Percentiles rank a stretch among this genome's conserved stretches.
phyloP scores from a whole-genome alignment of 2,329 filamentous ascomycete species.

The Hypoxylon sp. region DNA sequence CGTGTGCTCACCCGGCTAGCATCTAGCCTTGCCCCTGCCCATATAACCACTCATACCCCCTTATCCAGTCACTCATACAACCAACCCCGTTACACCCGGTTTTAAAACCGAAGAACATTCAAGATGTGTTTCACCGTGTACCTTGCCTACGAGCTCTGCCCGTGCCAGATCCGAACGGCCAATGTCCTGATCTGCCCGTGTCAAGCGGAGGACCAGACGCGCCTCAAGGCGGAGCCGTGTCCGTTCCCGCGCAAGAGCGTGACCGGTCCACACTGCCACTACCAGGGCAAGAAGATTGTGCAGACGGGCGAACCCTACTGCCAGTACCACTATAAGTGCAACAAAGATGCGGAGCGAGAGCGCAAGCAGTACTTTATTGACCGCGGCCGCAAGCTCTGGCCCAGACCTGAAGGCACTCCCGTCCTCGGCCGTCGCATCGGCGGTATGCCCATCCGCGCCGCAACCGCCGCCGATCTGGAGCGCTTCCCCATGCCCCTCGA shows the following conservation, averaged over 20 bases:
- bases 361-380: not conserved
- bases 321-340: conserved; percentile 14
- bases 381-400: not conserved
- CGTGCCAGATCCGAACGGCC: conserved; percentile 36
- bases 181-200: not conserved
- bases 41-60: no score
- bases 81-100: not conserved
- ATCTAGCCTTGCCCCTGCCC: not conserved
- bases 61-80: not conserved
- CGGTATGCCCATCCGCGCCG: not conserved
- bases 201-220: not conserved
- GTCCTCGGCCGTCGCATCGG: conserved; percentile 9
- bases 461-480: not conserved
- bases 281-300: not conserved
- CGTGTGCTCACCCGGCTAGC: not conserved
- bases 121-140: conserved; percentile 47
- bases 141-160: conserved; percentile 41
- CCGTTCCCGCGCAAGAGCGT: not conserved
- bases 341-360: not conserved
- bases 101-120: not conserved
- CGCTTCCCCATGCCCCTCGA: not conserved
- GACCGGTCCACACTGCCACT: not conserved
- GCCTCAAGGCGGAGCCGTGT: not conserved
- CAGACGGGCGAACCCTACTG: conserved; percentile 24
- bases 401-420: not conserved